Evolutionary conservation across 495 filamentous ascomycete species (phyloP).

Genomic region (Amorphotheca resinae): DNA sequence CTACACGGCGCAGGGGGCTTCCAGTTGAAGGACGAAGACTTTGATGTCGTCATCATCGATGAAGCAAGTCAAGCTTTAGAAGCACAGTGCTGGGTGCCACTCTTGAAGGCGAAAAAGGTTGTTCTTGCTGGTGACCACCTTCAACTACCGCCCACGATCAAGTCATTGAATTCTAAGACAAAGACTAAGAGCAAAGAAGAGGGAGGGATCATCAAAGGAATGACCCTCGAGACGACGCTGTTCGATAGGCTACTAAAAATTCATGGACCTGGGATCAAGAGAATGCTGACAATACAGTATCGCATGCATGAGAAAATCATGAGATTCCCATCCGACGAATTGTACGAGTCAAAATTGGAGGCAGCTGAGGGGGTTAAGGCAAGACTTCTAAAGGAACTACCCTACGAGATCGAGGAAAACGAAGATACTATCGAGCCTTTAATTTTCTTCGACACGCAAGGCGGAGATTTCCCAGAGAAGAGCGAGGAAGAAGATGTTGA

Average conservation of each 20-base stretch:
- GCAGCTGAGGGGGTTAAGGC: slow-evolving; percentile 66
- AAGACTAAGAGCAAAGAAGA: slow-evolving; percentile 17
- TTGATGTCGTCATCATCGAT: slow-evolving; percentile 92
- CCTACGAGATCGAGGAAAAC: slow-evolving; percentile 64
- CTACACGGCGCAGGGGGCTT: slow-evolving; percentile 85
- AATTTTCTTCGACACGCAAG: slow-evolving; percentile 93
- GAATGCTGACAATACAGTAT: slow-evolving; percentile 74
- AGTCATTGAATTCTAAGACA: slow-evolving; percentile 52
- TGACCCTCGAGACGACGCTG: slow-evolving; percentile 70
- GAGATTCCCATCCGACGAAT: slow-evolving; percentile 77
- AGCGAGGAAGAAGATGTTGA: slow-evolving; percentile 31
- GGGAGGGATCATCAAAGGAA: slow-evolving; percentile 27
- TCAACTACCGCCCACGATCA: slow-evolving; percentile 90
- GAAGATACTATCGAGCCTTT: slow-evolving; percentile 84
- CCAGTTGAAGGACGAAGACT: slow-evolving; percentile 66
- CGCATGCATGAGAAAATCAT: slow-evolving; percentile 96
- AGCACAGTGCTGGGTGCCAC: slow-evolving; percentile 94
- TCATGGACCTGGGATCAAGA: slow-evolving; percentile 74
- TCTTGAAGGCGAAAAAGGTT: slow-evolving; percentile 68
- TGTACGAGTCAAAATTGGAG: slow-evolving; percentile 72
- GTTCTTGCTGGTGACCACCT: slow-evolving; percentile 91
- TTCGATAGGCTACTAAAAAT: slow-evolving; percentile 80
- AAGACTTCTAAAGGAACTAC: slow-evolving; percentile 63
- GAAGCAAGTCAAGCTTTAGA: slow-evolving; percentile 94
- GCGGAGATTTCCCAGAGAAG: slow-evolving; percentile 71